These are phyloP conservation scores for Cyclocybe cylindracea DNA, from an alignment of 768 basidiomycete species.

Conservation along the genomic window DNA sequence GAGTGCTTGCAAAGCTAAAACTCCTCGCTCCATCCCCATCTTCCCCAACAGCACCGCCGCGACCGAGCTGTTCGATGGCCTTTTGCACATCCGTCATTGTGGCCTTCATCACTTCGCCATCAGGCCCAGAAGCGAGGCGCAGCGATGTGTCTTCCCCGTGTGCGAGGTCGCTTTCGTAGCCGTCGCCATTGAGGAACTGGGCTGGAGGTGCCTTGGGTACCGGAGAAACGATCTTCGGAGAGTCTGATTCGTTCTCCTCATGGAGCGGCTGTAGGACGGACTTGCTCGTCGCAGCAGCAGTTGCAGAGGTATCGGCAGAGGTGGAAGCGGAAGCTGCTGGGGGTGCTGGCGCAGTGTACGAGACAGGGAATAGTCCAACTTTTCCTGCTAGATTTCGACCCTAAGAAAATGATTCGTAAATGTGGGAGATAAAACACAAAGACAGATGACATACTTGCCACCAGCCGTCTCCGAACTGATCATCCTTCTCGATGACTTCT, in stretches of 20 bases:
- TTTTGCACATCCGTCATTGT: conserved; percentile 90
- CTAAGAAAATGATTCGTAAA: conserved; percentile 36
- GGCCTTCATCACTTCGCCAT: conserved; percentile 74
- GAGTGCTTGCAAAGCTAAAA: conserved; percentile 76
- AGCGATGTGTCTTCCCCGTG: conserved; percentile 13
- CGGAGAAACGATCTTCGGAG: conserved; percentile 34
- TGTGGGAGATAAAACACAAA: background rate
- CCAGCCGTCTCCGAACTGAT: conserved; percentile 94
- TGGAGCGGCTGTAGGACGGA: conserved; percentile 35
- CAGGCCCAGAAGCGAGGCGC: conserved; percentile 25
- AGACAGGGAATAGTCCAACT: conserved; percentile 88
- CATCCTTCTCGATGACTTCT: conserved; percentile 91
- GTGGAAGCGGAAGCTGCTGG: conserved; percentile 27
- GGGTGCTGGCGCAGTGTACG: conserved; percentile 72
- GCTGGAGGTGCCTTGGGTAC: conserved; percentile 37
- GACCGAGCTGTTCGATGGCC: conserved; percentile 85
- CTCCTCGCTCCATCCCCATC: conserved; percentile 63
- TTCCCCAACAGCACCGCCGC: conserved; percentile 46
- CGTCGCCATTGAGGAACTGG: conserved; percentile 24
- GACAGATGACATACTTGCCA: conserved; percentile 56
- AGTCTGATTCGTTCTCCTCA: conserved; percentile 48
- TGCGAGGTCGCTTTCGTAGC: conserved; percentile 19
- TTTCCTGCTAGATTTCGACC: conserved; percentile 83
- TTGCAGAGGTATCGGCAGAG: conserved; percentile 12
- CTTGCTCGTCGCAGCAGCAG: conserved; percentile 2